These are phyloP conservation scores for Arachnomyces sp. DNA, from an alignment of 2,329 filamentous ascomycete genomes.

Conservation along the genomic window DNA sequence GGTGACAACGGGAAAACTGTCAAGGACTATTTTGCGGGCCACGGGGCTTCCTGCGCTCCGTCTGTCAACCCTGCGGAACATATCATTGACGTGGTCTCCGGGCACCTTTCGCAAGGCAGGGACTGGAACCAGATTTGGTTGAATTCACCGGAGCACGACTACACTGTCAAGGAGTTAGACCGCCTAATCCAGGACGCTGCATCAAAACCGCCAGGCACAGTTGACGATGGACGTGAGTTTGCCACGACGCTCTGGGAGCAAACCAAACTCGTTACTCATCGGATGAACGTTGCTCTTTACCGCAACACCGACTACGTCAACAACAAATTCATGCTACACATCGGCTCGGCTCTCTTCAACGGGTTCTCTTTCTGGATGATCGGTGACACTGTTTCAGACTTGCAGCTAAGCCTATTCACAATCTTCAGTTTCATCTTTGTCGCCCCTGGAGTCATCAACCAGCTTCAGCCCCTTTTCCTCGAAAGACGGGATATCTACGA, in stretches of 20 bases:
- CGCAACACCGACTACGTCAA: conserved; percentile 60
- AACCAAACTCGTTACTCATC: conserved; percentile 55
- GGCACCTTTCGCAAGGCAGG: conserved; percentile 42
- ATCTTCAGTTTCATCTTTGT: conserved; percentile 59
- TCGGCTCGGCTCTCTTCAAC: conserved; percentile 42
- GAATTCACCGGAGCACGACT: conserved; percentile 51
- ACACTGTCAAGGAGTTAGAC: conserved; percentile 55
- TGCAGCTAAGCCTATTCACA: conserved; percentile 60
- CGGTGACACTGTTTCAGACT: conserved; percentile 53
- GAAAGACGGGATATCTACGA: conserved; percentile 62
- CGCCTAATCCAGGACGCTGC: conserved; percentile 46
- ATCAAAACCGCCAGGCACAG: conserved; percentile 35
- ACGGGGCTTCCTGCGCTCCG: conserved; percentile 55
- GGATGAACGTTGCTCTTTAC: conserved; percentile 57
- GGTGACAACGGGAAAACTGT: conserved; percentile 57
- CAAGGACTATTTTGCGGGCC: conserved; percentile 57
- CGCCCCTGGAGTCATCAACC: conserved; percentile 48
- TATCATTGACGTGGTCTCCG: conserved; percentile 43
- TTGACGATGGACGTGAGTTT: conserved; percentile 48
- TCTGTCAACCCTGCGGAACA: conserved; percentile 55
- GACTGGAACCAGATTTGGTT: conserved; percentile 68
- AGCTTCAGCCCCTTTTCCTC: conserved; percentile 59
- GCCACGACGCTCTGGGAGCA: conserved; percentile 57
- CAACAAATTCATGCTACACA: conserved; percentile 53
- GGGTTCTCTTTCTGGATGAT: conserved; percentile 59